These are phyloP conservation scores for Boletus reticuloceps DNA, from an alignment of 768 basidiomycete species.

Conservation along the genomic window DNA sequence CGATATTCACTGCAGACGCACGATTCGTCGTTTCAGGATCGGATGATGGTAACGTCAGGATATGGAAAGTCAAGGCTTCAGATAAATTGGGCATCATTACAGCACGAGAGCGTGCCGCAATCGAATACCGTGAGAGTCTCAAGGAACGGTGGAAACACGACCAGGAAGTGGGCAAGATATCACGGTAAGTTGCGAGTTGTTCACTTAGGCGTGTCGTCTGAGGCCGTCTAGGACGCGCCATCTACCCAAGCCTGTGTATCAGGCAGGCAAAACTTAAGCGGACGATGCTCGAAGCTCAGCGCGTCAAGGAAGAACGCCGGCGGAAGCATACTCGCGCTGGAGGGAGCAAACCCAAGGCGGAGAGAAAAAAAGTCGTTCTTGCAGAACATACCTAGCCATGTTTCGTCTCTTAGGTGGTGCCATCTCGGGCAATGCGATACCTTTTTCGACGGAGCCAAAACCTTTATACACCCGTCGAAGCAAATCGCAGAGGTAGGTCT, in stretches of 20 bases:
- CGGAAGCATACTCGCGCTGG: constrained; percentile 87
- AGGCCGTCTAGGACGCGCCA: constrained; percentile 59
- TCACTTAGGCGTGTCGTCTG: constrained; percentile 2
- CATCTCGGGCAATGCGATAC: constrained; percentile 5
- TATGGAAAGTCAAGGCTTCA: constrained; percentile 93
- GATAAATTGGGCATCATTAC: constrained; percentile 91
- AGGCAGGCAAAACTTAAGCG: constrained; percentile 83
- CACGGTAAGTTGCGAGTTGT: constrained; percentile 53
- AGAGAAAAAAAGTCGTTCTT: constrained; percentile 85
- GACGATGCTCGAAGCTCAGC: constrained; percentile 86
- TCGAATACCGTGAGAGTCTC: constrained; percentile 89
- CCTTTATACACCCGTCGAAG: not conserved
- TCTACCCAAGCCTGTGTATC: constrained; percentile 88
- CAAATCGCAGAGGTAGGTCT: constrained; percentile 3
- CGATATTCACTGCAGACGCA: constrained; percentile 85
- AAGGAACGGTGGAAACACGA: constrained; percentile 89
- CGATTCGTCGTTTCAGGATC: constrained; percentile 89
- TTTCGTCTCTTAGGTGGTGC: constrained; percentile 11
- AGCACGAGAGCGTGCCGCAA: constrained; percentile 83
- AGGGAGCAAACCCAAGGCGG: constrained; percentile 83
- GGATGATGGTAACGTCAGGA: constrained; percentile 90
- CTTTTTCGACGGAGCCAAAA: not conserved
- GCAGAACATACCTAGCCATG: constrained; percentile 57
- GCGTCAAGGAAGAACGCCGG: constrained; percentile 92
- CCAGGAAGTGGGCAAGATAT: constrained; percentile 73